Conservation (phyloP, 2,329 filamentous ascomycete species). For the Lecanicillium sp. region DNA sequence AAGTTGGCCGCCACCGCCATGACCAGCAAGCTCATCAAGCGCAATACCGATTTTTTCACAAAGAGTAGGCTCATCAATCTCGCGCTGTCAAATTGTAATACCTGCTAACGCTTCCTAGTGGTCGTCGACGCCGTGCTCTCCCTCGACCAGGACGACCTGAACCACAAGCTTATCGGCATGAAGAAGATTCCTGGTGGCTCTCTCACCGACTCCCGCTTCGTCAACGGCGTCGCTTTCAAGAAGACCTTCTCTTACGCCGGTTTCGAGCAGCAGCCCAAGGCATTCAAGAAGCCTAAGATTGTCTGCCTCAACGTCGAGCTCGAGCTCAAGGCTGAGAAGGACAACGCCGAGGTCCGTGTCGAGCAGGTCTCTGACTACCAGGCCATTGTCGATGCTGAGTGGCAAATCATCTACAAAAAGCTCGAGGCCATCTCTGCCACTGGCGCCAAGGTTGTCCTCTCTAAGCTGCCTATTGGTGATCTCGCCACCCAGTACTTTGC, state of each 20-base stretch:
- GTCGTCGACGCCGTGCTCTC: slow-evolving; percentile 95
- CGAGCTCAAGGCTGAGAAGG: slow-evolving; percentile 97
- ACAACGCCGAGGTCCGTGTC: slow-evolving; percentile 96
- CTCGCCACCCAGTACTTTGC: slow-evolving; percentile 97
- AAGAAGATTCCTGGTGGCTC: slow-evolving; percentile 98
- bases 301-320: slow-evolving; percentile 97
- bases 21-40: slow-evolving; percentile 99
- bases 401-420: slow-evolving; percentile 99
- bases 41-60: slow-evolving; percentile 94
- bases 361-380: slow-evolving; percentile 99
- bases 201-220: slow-evolving; percentile 90
- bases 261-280: slow-evolving; percentile 98
- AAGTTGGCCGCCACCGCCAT: slow-evolving; percentile 94
- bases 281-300: slow-evolving; percentile 89
- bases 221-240: slow-evolving; percentile 98
- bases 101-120: slow-evolving; percentile 54
- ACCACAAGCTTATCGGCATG: slow-evolving; percentile 95
- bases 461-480: slow-evolving; percentile 95
- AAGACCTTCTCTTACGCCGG: slow-evolving; percentile 99
- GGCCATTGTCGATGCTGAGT: slow-evolving; percentile 97
- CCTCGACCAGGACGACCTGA: slow-evolving; percentile 92
- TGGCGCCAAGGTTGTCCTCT: slow-evolving; percentile 93
- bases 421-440: slow-evolving; percentile 91
- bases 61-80: slow-evolving; percentile 59
- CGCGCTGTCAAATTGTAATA: background rate